Percentiles rank a stretch among this genome's conserved stretches.
Conservation (phyloP, 306 rosid species). For the Cucumis sativus region DNA sequence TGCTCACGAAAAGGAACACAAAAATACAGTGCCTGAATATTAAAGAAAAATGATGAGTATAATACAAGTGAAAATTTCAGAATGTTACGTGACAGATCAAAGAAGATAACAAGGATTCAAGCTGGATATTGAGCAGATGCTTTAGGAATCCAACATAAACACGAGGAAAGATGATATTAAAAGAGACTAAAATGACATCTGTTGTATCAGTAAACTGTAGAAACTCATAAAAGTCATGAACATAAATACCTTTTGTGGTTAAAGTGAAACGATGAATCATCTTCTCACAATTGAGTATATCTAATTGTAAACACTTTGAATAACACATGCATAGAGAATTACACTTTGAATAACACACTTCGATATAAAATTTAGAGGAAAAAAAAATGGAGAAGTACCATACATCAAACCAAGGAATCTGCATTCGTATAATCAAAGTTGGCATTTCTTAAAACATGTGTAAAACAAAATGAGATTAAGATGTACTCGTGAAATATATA, state of each 20-base stretch:
- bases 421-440: background rate
- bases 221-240: background rate
- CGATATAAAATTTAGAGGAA: background rate
- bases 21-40: conserved; percentile 83
- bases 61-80: background rate
- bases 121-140: background rate
- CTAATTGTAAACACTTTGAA: too few relatives aligned
- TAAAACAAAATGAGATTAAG: background rate
- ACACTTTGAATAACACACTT: too few relatives aligned
- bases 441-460: background rate
- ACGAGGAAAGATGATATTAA: background rate
- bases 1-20: conserved; percentile 99
- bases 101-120: background rate
- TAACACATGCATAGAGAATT: background rate
- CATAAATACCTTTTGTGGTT: background rate
- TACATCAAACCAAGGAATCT: background rate
- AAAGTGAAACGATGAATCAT: too few relatives aligned
- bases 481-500: background rate
- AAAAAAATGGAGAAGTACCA: background rate
- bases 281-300: too few relatives aligned
- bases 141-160: too few relatives aligned
- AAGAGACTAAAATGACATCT: background rate
- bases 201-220: background rate
- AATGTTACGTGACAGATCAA: background rate
- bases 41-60: conserved; percentile 6